These are phyloP conservation scores for Lupinus albus DNA, from an alignment of 306 rosid species.

Conservation along the genomic window DNA sequence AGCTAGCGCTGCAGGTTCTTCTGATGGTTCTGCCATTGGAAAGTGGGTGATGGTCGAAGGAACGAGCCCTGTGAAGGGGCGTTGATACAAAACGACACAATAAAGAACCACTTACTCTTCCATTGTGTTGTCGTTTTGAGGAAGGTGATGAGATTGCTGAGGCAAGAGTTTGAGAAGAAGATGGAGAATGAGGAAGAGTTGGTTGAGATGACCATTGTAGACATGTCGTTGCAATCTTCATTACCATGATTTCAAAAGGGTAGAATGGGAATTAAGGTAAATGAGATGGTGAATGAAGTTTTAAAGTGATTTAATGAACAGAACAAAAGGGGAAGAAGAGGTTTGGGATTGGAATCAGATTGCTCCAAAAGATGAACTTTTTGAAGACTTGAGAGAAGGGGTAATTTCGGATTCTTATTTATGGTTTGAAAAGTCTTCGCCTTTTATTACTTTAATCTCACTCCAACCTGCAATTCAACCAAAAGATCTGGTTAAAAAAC, in stretches of 20 bases:
- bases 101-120: not conserved
- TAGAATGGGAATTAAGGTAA: not conserved
- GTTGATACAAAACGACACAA: constrained; percentile 47
- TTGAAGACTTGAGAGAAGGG: not conserved
- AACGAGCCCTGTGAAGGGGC: constrained; percentile 47
- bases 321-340: not conserved
- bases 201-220: constrained; percentile 63
- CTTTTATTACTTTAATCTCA: constrained; percentile 32
- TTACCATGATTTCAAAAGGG: constrained; percentile 48
- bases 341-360: not conserved
- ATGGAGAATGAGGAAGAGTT: constrained; percentile 58
- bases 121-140: constrained; percentile 38
- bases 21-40: constrained; percentile 2
- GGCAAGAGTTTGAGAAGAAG: constrained; percentile 67
- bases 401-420: not conserved
- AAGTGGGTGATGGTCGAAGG: no score
- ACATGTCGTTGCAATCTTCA: constrained; percentile 60
- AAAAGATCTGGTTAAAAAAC: constrained; percentile 10
- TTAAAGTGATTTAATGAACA: no score
- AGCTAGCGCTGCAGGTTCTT: constrained; percentile 66
- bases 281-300: no score
- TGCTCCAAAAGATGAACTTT: not conserved
- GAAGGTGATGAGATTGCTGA: constrained; percentile 59
- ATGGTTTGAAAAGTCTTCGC: not conserved
- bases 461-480: constrained; percentile 39